Evolutionary conservation across 208 protist genomes (phyloP).

Genomic region (Plasmodiophora brassicae): DNA sequence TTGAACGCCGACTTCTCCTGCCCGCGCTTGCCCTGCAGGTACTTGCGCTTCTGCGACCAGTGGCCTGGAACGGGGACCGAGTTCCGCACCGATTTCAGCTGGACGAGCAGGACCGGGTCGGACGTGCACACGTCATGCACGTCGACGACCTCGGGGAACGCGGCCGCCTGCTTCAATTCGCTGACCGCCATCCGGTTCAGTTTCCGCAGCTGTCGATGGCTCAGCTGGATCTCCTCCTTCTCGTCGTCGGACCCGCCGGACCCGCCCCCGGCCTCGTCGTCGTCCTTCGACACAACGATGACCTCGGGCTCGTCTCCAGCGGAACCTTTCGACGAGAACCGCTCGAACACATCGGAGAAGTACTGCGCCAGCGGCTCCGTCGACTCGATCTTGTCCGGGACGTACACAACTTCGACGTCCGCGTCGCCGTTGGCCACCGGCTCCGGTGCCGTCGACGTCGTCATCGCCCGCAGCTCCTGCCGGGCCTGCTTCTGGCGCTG

Average conservation of each 20-base stretch:
- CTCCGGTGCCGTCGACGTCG: not conserved
- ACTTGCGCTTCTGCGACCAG: constrained; percentile 94
- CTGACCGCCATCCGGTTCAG: constrained; percentile 65
- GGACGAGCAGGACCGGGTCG: constrained; percentile 89
- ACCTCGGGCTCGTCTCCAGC: not conserved
- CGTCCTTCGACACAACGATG: not conserved
- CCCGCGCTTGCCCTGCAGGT: constrained; percentile 84
- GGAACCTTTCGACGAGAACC: not conserved
- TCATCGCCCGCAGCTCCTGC: not conserved
- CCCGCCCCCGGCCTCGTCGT: not conserved
- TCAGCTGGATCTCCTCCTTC: not conserved
- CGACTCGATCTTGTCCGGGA: not conserved
- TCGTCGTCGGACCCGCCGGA: not conserved
- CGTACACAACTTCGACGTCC: not conserved
- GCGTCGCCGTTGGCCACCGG: not conserved
- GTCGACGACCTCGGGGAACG: constrained; percentile 82
- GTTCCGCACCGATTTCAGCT: constrained; percentile 84
- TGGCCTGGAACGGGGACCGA: constrained; percentile 92
- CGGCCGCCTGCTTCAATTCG: constrained; percentile 75
- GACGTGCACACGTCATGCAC: constrained; percentile 87
- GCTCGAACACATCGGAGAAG: not conserved
- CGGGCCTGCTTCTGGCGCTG: not conserved
- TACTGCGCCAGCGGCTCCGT: not conserved
- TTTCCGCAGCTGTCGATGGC: constrained; percentile 12
- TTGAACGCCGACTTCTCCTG: constrained; percentile 76